These are phyloP conservation scores for Tarenaya hassleriana DNA, from an alignment of 345 rosid genomes.

Conservation along the genomic window DNA sequence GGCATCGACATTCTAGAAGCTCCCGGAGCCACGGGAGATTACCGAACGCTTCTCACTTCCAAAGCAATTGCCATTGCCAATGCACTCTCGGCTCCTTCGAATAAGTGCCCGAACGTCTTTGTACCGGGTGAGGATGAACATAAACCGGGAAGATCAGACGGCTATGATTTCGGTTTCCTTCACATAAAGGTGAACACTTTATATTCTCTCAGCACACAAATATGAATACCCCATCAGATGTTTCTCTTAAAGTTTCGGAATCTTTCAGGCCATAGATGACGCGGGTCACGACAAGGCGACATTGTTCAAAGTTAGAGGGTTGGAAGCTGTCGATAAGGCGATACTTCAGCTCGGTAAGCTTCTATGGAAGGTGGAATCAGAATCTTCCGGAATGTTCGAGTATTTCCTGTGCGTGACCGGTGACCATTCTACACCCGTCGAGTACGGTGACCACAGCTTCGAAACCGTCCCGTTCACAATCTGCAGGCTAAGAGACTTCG, in stretches of 20 bases:
- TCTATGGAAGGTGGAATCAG: constrained; percentile 79
- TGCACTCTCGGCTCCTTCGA: constrained; percentile 72
- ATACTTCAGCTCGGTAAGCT: constrained; percentile 79
- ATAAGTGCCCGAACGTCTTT: constrained; percentile 56
- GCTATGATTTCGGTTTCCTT: constrained; percentile 92
- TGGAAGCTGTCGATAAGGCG: constrained; percentile 83
- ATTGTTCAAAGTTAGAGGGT: constrained; percentile 66
- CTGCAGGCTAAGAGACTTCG: constrained; percentile 65
- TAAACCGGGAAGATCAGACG: constrained; percentile 63
- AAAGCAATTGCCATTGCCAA: constrained; percentile 71
- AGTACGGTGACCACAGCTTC: constrained; percentile 94
- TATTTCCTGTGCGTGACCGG: constrained; percentile 81
- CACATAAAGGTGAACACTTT: constrained; percentile 67
- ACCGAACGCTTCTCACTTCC: constrained; percentile 78
- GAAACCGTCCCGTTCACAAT: constrained; percentile 86
- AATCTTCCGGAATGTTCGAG: constrained; percentile 45
- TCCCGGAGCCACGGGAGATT: constrained; percentile 94
- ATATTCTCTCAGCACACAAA: neutral
- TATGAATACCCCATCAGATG: neutral
- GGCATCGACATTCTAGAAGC: constrained; percentile 90
- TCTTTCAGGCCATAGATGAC: constrained; percentile 84
- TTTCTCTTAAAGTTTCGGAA: neutral
- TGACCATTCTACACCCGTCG: constrained; percentile 95
- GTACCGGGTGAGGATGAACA: constrained; percentile 84
- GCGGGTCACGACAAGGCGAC: constrained; percentile 95